Evolutionary conservation across 306 rosid species (phyloP), one percentile per base, ranked within the genome.

Genomic region (Prunus davidiana): DNA sequence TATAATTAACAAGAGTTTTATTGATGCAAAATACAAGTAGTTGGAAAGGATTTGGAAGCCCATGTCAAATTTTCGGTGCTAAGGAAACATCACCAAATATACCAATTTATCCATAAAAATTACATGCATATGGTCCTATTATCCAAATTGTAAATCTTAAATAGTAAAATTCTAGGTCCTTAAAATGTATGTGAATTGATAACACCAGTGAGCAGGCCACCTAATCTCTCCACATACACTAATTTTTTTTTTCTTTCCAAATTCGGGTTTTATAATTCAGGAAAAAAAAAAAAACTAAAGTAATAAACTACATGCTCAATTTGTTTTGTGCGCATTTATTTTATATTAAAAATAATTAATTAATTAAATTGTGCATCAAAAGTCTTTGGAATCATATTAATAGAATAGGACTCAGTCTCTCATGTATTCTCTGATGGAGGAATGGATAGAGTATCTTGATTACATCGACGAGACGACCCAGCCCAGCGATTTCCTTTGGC

Each of bases 401-500:
- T 8, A 28, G 46, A 32, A 16, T 8, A 16, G 7, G 24, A 3
- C 22, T 30, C 45, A 8, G 46, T 72, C 55, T 72, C 24, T 71
- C 25, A 1, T 58, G 32, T 13, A 14, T 43, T 72, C 67, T 72
- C 19, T 18, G 10, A 73, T 86, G 18, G 89, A 80, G 50, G 86
- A 75, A 66, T 54, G 68, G 13, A 60, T 47, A 90, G 95, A 91
- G 84, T 84, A 86, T 61, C 84, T 89, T 16, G 91, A 91, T 81
- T 85, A 74, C 81, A 88, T 86, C 81, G 85, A 75, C 22, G 88
- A 78, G 54, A 60, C 79, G 54, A 60, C 78, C 58, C 87, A 77
- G 38, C 76, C 94, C 82, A 62, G 86, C 67, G 79, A 81, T 82
- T 91, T 89, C 65, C 86, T 85, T 3, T 89, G 90, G 92, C 68